These are phyloP conservation scores for Suillus occidentalis DNA, from an alignment of 768 basidiomycete genomes.

Conservation along the genomic window DNA sequence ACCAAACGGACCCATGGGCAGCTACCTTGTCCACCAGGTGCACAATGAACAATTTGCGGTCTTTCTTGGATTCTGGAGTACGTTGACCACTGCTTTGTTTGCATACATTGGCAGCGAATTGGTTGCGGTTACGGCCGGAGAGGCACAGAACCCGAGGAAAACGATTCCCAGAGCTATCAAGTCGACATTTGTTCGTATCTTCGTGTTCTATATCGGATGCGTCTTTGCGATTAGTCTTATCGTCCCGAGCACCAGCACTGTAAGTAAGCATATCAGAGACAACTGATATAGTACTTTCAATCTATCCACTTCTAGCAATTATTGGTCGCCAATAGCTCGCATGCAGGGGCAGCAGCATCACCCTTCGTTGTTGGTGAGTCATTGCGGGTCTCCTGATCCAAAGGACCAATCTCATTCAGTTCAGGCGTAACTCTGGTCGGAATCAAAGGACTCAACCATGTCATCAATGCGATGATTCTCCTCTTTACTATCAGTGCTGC, in stretches of 20 bases:
- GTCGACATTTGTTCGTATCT: conserved; percentile 59
- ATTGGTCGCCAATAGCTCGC: conserved; percentile 40
- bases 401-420: background rate
- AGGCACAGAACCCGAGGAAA: conserved; percentile 70
- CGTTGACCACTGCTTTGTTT: conserved; percentile 71
- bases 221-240: conserved; percentile 73
- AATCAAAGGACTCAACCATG: conserved; percentile 57
- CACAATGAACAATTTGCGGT: conserved; percentile 48
- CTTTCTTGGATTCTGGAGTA: conserved; percentile 73
- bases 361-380: conserved; percentile 60
- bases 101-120: conserved; percentile 77
- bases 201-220: conserved; percentile 66
- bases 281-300: background rate
- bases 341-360: conserved; percentile 55
- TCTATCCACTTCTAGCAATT: conserved; percentile 22
- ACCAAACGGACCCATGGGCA: conserved; percentile 58
- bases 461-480: conserved; percentile 65
- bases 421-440: conserved; percentile 45
- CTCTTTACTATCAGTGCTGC: conserved; percentile 65
- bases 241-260: conserved; percentile 59
- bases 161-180: conserved; percentile 73
- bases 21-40: conserved; percentile 48
- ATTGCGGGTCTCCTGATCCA: conserved; percentile 22
- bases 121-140: conserved; percentile 60
- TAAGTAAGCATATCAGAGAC: conserved; percentile 36